Conservation (phyloP, 2,329 filamentous ascomycete genomes). For the Nigrospora osmanthi region DNA sequence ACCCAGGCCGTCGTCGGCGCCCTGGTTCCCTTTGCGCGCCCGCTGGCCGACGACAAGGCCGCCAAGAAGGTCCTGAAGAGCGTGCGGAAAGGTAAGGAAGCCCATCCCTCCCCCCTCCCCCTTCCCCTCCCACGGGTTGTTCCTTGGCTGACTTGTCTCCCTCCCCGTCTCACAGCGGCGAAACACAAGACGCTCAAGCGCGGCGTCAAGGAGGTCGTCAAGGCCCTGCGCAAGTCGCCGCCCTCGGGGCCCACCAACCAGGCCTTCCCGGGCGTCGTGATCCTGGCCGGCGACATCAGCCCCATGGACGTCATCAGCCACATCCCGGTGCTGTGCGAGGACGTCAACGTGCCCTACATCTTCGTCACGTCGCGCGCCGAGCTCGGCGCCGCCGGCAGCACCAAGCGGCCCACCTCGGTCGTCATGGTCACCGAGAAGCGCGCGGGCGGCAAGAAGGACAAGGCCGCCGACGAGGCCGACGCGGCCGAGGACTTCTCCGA, state of each 20-base stretch:
- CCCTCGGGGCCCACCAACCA: slow-evolving; percentile 57
- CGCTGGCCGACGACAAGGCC: slow-evolving; percentile 72
- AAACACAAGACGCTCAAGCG: slow-evolving; percentile 95
- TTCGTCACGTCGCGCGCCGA: slow-evolving; percentile 90
- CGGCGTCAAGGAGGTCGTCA: slow-evolving; percentile 98
- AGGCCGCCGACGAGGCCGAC: slow-evolving; percentile 36
- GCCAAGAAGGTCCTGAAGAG: slow-evolving; percentile 55
- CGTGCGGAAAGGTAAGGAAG: slow-evolving; percentile 43
- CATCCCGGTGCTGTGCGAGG: slow-evolving; percentile 95
- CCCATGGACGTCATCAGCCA: slow-evolving; percentile 98
- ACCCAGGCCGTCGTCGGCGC: slow-evolving; percentile 45
- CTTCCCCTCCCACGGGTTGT: slow-evolving; percentile 6
- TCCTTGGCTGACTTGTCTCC: slow-evolving; percentile 10
- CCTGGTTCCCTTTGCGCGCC: slow-evolving; percentile 77
- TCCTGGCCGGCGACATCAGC: slow-evolving; percentile 95
- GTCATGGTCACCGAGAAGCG: slow-evolving; percentile 72
- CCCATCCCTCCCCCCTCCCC: slow-evolving; percentile 3
- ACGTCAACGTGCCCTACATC: slow-evolving; percentile 94
- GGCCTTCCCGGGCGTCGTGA: slow-evolving; percentile 65
- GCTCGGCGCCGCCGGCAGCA: slow-evolving; percentile 86
- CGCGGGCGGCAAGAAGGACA: slow-evolving; percentile 22
- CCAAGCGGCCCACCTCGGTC: slow-evolving; percentile 93
- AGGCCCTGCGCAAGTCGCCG: slow-evolving; percentile 89
- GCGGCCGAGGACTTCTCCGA: slow-evolving; percentile 55
- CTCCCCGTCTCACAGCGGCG: slow-evolving; percentile 55